phyloP scores from a whole-genome alignment of 306 rosid genomes.

The Spatholobus suberectus region DNA sequence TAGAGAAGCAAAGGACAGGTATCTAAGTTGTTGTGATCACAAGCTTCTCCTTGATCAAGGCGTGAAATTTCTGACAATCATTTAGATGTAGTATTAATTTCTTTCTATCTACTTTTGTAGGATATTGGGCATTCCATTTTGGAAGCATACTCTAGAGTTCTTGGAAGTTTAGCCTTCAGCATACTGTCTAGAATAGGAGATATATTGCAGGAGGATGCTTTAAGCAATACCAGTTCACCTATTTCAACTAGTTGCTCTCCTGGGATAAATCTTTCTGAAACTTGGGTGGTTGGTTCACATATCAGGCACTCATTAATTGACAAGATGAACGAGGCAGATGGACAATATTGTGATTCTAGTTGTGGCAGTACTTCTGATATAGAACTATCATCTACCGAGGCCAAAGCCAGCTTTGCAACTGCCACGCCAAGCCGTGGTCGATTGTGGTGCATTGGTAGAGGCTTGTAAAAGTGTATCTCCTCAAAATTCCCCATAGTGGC shows the following conservation, averaged over 20 bases:
- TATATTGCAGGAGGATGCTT: constrained; percentile 70
- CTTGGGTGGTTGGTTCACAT: constrained; percentile 47
- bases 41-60: not conserved
- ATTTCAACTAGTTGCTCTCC: constrained; percentile 46
- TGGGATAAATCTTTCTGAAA: constrained; percentile 42
- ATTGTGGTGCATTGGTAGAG: constrained; percentile 68
- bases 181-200: constrained; percentile 83
- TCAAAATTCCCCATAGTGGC: constrained; percentile 48
- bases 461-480: constrained; percentile 60
- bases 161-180: constrained; percentile 80
- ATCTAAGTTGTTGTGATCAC: not conserved
- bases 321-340: constrained; percentile 48
- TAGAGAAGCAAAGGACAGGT: not conserved
- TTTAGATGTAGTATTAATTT: constrained; percentile 11
- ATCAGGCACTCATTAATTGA: constrained; percentile 51
- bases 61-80: not conserved
- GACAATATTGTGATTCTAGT: constrained; percentile 40
- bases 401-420: constrained; percentile 47
- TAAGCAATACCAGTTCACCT: constrained; percentile 63
- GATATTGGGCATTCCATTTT: constrained; percentile 75
- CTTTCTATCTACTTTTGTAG: constrained; percentile 46
- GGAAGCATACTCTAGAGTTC: constrained; percentile 86
- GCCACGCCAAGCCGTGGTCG: constrained; percentile 65
- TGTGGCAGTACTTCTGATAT: constrained; percentile 44
- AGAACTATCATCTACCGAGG: constrained; percentile 45